Evolutionary conservation across 345 rosid genomes (phyloP), one percentile per base, ranked within the genome.

Genomic region (Sonneratia caseolaris): DNA sequence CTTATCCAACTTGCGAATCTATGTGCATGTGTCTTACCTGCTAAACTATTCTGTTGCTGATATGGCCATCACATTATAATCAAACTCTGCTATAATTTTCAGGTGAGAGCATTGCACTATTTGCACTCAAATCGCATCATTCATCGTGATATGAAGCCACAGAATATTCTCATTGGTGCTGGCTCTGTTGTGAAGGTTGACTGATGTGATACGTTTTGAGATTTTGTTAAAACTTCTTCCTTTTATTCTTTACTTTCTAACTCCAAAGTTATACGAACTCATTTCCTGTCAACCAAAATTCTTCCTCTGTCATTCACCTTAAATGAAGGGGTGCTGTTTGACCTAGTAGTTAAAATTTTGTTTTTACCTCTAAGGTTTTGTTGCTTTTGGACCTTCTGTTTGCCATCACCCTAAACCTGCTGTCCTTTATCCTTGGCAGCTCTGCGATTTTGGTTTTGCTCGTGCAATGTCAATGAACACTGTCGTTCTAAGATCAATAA

Each of bases 81-180:
- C 27, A 18, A 36, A 18, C 7, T 21, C 45, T 40, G n/a, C 69
- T 57, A 71, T 14, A 62, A 66, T 72, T 53, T 84, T 47, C 80
- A 94, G 98, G 97, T 95, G 75, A 86, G 83, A 79, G 99, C 99
- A 3, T 73, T 95, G 80, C 91, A 95, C 80, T 95, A 95, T 79
- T 75, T 95, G 86, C 99, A 95, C 78, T 92, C 99, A 27, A 95
- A 95, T 72, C 97, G 99, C 72, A 95, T 95, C 73, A 95, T 95
- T 66, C 99, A 95, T 81, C 93, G 97, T 70, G 99, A 95, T 76
- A 90, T 95, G 99, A 95, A 95, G 83, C 99, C 99, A n/a, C 99
- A 95, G 70, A 95, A 95, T 85, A 95, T 95, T 78, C 92, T 92
- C 72, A 92, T 95, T 68, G 95, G 99, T 79, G 89, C 97, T 73